Percentiles rank a stretch among this genome's conserved stretches.
phyloP scores from a whole-genome alignment of 106 monocot species.

The Dactylorhiza incarnata region DNA sequence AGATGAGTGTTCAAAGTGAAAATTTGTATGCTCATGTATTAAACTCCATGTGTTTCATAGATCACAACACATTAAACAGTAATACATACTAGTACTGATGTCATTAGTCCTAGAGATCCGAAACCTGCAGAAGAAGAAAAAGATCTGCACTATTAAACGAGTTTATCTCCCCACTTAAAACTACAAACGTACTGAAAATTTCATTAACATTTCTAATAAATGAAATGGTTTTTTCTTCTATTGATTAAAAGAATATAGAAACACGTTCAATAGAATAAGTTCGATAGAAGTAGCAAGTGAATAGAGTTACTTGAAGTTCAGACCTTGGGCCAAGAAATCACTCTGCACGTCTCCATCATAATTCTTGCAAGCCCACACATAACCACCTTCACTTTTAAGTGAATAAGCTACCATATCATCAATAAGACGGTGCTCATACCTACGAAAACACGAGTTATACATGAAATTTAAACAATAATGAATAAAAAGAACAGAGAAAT shows the following conservation, averaged over 20 bases:
- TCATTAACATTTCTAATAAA: no score
- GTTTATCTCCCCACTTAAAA: not conserved
- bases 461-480: conserved; percentile 10
- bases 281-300: not conserved
- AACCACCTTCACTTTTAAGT: conserved; percentile 83
- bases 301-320: not conserved
- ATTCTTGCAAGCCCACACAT: conserved; percentile 98
- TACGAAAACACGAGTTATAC: conserved; percentile 18
- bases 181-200: not conserved
- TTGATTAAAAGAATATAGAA: no score
- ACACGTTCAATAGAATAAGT: not conserved
- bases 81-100: conserved; percentile 72
- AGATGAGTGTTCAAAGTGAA: not conserved
- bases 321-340: conserved; percentile 98
- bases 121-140: conserved; percentile 54
- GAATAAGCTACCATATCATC: conserved; percentile 99
- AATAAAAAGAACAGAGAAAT: not conserved
- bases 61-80: not conserved
- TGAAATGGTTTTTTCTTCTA: no score
- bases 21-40: not conserved
- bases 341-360: conserved; percentile 99
- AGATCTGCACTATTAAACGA: not conserved
- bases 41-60: not conserved
- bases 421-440: conserved; percentile 97
- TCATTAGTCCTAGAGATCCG: conserved; percentile 94